A percentile compares a stretch with the other conserved stretches of the same genome.
These are phyloP conservation scores for Leptomonas pyrrhocoris DNA, from an alignment of 208 protist species.

Conservation along the genomic window DNA sequence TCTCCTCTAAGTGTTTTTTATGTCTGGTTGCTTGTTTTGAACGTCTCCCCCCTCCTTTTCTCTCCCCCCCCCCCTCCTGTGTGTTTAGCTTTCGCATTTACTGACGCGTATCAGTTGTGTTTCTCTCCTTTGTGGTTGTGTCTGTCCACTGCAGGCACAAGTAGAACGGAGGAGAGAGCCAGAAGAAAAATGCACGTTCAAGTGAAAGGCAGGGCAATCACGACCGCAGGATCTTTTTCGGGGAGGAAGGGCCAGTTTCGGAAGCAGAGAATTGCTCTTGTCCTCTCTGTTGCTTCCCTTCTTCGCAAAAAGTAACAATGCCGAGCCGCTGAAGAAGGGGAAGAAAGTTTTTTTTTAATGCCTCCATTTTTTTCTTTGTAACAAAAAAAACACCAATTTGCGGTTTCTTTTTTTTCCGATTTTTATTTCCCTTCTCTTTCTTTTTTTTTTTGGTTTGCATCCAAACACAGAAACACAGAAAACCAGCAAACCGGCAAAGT, in stretches of 20 bases:
- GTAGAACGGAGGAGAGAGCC: not conserved
- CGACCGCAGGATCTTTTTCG: not conserved
- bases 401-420: not conserved
- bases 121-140: conserved; percentile 10
- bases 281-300: conserved; percentile 12
- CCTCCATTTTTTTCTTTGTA: conserved; percentile 25
- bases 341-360: conserved; percentile 13
- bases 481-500: too few species aligned
- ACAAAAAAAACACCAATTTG: not conserved
- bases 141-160: not conserved
- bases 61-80: too few species aligned
- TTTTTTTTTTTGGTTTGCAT: conserved; percentile 10
- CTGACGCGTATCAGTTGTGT: conserved; percentile 9
- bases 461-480: not conserved
- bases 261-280: not conserved
- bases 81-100: conserved; percentile 22
- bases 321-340: conserved; percentile 4
- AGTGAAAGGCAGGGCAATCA: not conserved
- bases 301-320: not conserved
- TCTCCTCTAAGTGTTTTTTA: conserved; percentile 3
- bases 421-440: conserved; percentile 9
- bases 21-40: conserved; percentile 11
- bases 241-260: not conserved
- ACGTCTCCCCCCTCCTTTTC: not conserved
- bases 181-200: not conserved